Base-by-base conservation (phyloP, 768 basidiomycete genomes). In the Xerocomellus intermedius region DNA sequence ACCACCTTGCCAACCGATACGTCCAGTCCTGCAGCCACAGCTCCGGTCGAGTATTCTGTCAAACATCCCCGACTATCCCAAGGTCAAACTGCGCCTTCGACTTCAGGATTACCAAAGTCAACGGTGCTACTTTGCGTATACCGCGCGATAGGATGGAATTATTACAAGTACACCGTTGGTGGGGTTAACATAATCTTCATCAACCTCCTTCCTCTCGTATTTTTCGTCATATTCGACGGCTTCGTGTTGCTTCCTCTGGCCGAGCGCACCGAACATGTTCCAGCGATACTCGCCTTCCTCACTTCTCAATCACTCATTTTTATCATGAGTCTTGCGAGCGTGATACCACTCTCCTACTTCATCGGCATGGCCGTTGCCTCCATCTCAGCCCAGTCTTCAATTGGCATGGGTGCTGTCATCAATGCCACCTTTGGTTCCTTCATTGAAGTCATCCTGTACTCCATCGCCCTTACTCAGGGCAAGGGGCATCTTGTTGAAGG, bases 321-420 rank as follows among this genome's bases (percentile, higher is more conserved):
- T 71, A 60, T 92, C 42, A 73, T 95, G 63, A 82, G 88, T 60
- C 77, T 99, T 42, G 82, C 89, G 26, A 92, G 91, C 61, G 93
- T 99, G 65, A 98, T 99, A 60, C 97, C 97, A 0, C 79, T 99
- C 19, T 94, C 91, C 8, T 99, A 99, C 77, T 99, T 99, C 76
- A 98, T 99, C 66, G 97, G 97, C 17, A 98, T 98, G 97, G 97
- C 97, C 8, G 97, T 99, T 56, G 97, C 97, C 3, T 94, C 91
- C 42, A 98, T 99, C 65, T 93, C 90, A n/a, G 97, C 97, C 0
- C 97, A 98, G 67, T 95, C 93, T 0, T 94, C 91, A 2, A 99
- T 99, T 57, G 97, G 97, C 7, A 97, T 98, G 94, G 97, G 97
- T 59, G 97, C 97, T 2, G 96, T 98, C 63, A 98, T 99, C 78